Percentiles rank a stretch among this genome's conserved stretches.
phyloP scores from a whole-genome alignment of 2,329 filamentous ascomycete genomes.

The Verruconis gallopava region DNA sequence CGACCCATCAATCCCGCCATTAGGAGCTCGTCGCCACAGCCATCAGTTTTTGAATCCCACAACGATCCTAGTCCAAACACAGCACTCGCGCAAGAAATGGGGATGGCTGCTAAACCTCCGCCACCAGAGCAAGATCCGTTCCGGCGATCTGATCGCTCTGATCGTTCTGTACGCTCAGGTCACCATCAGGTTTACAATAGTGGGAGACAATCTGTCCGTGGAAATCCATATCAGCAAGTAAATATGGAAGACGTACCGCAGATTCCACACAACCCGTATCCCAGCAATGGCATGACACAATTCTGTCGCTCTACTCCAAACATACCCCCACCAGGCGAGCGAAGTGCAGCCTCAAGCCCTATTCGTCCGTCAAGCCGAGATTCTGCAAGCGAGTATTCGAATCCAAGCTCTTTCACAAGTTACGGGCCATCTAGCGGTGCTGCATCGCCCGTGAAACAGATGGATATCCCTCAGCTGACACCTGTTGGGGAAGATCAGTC shows the following conservation, averaged over 20 bases:
- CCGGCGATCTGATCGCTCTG: constrained; percentile 3
- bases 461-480: constrained; percentile 21
- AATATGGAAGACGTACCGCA: constrained; percentile 45
- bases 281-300: constrained; percentile 94
- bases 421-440: constrained; percentile 65
- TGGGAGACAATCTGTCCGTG: neutral
- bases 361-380: constrained; percentile 72
- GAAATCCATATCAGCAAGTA: constrained; percentile 10
- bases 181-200: neutral
- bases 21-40: constrained; percentile 89
- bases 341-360: constrained; percentile 53
- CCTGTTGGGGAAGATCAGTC: constrained; percentile 52
- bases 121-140: constrained; percentile 9
- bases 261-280: constrained; percentile 86
- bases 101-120: constrained; percentile 15
- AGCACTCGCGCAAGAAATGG: constrained; percentile 55
- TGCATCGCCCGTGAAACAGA: constrained; percentile 57
- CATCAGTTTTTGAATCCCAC: constrained; percentile 83
- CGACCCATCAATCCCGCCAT: constrained; percentile 92
- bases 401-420: constrained; percentile 78
- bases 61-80: constrained; percentile 65
- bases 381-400: constrained; percentile 81
- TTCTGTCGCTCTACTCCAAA: constrained; percentile 73
- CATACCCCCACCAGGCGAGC: constrained; percentile 57
- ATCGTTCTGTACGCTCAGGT: neutral